phyloP scores from a whole-genome alignment of 306 rosid species.

The Glycyrrhiza uralensis region DNA sequence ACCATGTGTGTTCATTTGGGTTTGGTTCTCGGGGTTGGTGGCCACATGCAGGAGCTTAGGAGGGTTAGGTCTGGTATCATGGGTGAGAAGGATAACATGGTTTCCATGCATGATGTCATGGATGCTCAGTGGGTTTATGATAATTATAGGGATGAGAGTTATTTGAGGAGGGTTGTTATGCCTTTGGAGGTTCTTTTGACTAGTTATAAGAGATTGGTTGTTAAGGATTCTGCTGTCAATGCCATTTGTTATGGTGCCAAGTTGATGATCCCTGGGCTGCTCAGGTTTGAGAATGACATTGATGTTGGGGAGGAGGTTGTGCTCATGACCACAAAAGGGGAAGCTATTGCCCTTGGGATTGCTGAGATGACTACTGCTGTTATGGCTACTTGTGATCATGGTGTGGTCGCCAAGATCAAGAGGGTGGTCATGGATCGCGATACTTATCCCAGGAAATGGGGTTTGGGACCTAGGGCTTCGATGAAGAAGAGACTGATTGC shows the following conservation, averaged over 20 bases:
- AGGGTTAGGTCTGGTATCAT: slow-evolving; percentile 77
- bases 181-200: slow-evolving; percentile 71
- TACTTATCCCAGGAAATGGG: slow-evolving; percentile 88
- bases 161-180: slow-evolving; percentile 79
- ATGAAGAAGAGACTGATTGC: slow-evolving; percentile 70
- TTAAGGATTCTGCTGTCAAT: slow-evolving; percentile 84
- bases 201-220: slow-evolving; percentile 77
- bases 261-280: slow-evolving; percentile 82
- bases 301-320: slow-evolving; percentile 84
- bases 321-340: slow-evolving; percentile 82
- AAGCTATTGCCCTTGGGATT: slow-evolving; percentile 80
- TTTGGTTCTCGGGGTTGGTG: slow-evolving; percentile 78
- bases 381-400: slow-evolving; percentile 89
- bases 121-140: slow-evolving; percentile 85
- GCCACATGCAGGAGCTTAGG: slow-evolving; percentile 87
- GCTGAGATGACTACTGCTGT: slow-evolving; percentile 91
- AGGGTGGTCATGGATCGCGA: slow-evolving; percentile 92
- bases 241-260: slow-evolving; percentile 89
- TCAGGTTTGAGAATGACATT: slow-evolving; percentile 75
- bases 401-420: slow-evolving; percentile 79
- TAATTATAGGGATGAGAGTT: slow-evolving; percentile 62
- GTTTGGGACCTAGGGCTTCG: slow-evolving; percentile 77
- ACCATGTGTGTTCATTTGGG: slow-evolving; percentile 88
- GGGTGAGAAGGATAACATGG: slow-evolving; percentile 93
- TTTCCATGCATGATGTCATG: slow-evolving; percentile 83